phyloP scores from a whole-genome alignment of 257 asterid genomes.

The Asclepias syriaca region DNA sequence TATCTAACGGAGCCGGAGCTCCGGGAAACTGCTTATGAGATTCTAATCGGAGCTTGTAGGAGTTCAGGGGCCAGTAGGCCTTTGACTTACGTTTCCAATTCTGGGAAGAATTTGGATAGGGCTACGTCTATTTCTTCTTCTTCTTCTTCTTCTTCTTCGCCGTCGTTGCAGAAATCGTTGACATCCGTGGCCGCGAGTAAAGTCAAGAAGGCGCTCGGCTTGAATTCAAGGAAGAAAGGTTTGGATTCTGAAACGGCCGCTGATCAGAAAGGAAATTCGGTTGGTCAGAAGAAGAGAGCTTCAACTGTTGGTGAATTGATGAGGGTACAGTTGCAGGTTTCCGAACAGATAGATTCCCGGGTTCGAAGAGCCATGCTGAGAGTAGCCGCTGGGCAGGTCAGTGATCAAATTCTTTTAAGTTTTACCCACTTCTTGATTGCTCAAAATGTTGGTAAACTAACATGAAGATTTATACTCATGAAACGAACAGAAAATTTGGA shows the following conservation, averaged over 20 bases:
- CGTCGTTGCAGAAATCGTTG: constrained; percentile 39
- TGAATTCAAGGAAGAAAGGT: constrained; percentile 45
- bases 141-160: constrained; percentile 21
- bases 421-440: not conserved
- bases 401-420: not conserved
- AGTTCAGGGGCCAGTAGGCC: constrained; percentile 58
- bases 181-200: constrained; percentile 48
- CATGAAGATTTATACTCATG: not conserved
- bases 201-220: constrained; percentile 74
- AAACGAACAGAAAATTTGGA: not conserved
- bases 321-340: constrained; percentile 80
- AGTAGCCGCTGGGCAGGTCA: constrained; percentile 85
- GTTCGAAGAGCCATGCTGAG: constrained; percentile 71
- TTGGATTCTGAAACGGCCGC: constrained; percentile 23
- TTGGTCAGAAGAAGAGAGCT: constrained; percentile 27
- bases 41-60: constrained; percentile 76
- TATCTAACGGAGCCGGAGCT: constrained; percentile 66
- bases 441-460: not conserved
- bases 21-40: constrained; percentile 85
- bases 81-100: constrained; percentile 65
- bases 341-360: constrained; percentile 80
- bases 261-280: constrained; percentile 16
- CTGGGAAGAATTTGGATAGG: constrained; percentile 26
- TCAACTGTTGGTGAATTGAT: constrained; percentile 58
- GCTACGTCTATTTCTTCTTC: constrained; percentile 24